Conservation (phyloP, 2,329 filamentous ascomycete genomes). For the Xylaria arbuscula region DNA sequence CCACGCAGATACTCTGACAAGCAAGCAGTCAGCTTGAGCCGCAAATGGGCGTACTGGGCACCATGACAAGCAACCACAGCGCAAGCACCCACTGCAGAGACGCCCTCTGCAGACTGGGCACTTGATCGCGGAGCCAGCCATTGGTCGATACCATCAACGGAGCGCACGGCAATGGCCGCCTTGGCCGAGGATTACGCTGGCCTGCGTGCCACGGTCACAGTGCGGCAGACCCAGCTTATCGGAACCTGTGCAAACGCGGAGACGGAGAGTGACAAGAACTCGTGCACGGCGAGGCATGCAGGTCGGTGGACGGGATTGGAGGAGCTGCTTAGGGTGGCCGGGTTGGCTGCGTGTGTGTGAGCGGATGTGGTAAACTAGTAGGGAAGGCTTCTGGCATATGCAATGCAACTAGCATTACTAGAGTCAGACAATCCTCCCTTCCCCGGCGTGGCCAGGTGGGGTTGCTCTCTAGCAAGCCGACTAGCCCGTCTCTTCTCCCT, state of each 20-base stretch:
- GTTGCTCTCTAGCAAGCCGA: slow-evolving; percentile 26
- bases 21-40: slow-evolving; percentile 38
- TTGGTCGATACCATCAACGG: slow-evolving; percentile 31
- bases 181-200: slow-evolving; percentile 40
- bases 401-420: slow-evolving; percentile 35
- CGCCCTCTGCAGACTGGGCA: slow-evolving; percentile 14
- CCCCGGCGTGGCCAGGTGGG: slow-evolving; percentile 33
- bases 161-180: slow-evolving; percentile 41
- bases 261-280: slow-evolving; percentile 37
- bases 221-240: slow-evolving; percentile 48
- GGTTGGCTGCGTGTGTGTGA: slow-evolving; percentile 20
- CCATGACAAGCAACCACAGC: slow-evolving; percentile 20
- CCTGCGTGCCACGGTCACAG: slow-evolving; percentile 45
- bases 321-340: slow-evolving; percentile 20
- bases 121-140: slow-evolving; percentile 29
- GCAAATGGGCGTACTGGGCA: slow-evolving; percentile 27
- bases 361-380: slow-evolving; percentile 31
- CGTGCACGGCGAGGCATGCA: slow-evolving; percentile 42
- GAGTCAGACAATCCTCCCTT: slow-evolving; percentile 33
- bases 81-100: slow-evolving; percentile 12
- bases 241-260: slow-evolving; percentile 38
- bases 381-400: slow-evolving; percentile 36
- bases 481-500: slow-evolving; percentile 3
- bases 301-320: slow-evolving; percentile 32
- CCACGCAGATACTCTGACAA: slow-evolving; percentile 35